Evolutionary conservation across 495 filamentous ascomycete genomes (phyloP).

Genomic region (Physcia stellaris): DNA sequence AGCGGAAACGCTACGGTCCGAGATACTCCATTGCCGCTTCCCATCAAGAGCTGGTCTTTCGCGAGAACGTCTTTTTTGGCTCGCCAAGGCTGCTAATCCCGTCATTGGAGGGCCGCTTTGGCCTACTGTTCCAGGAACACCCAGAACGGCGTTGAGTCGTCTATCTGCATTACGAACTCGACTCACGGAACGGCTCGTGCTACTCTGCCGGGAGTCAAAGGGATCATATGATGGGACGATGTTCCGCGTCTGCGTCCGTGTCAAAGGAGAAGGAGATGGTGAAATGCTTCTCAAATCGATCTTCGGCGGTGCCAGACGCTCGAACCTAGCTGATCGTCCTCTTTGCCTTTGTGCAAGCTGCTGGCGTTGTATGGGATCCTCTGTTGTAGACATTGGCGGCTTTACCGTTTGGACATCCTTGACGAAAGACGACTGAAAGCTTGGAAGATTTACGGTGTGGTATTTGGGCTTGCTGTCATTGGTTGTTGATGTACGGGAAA

Average conservation of each 20-base stretch:
- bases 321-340: conserved; percentile 31
- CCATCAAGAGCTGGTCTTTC: conserved; percentile 18
- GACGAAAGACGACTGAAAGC: conserved; percentile 32
- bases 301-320: conserved; percentile 45
- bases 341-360: conserved; percentile 18
- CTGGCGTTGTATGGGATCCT: conserved; percentile 26
- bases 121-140: conserved; percentile 17
- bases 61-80: conserved; percentile 16
- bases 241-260: conserved; percentile 1
- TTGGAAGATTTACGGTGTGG: conserved; percentile 31
- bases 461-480: conserved; percentile 29
- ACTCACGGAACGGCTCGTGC: conserved; percentile 7
- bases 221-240: conserved; percentile 13
- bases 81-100: conserved; percentile 31
- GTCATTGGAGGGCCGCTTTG: conserved; percentile 12
- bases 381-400: conserved; percentile 8
- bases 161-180: conserved; percentile 17
- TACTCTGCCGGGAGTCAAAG: conserved; percentile 14
- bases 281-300: conserved; percentile 39
- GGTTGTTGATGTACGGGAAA: conserved; percentile 23
- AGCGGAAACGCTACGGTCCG: conserved; percentile 36
- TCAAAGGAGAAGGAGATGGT: conserved; percentile 8
- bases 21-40: conserved; percentile 57
- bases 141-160: conserved; percentile 23
- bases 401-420: conserved; percentile 20